Evolutionary conservation across 208 protist species (phyloP).

Genomic region (Lotmaria passim): DNA sequence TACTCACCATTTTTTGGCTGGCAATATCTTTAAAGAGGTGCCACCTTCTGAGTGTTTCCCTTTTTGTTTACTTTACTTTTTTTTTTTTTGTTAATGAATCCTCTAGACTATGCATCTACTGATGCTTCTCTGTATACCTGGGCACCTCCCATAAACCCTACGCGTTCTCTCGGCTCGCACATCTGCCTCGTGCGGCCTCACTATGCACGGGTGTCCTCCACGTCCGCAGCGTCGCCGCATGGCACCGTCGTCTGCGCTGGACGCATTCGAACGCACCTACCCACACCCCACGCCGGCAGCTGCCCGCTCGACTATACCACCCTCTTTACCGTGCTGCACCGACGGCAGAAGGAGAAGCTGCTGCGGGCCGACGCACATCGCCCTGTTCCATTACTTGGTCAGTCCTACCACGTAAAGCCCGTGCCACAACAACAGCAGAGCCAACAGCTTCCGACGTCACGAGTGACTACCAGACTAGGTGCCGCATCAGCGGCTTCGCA

Average conservation of each 20-base stretch:
- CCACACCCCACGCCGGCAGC: conserved; percentile 31
- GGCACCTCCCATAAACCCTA: not conserved
- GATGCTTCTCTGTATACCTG: conserved; percentile 26
- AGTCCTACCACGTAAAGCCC: not conserved
- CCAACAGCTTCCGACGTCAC: too few relatives aligned
- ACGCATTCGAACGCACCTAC: conserved; percentile 18
- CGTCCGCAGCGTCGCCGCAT: not conserved
- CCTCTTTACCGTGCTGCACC: conserved; percentile 29
- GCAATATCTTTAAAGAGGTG: too few relatives aligned
- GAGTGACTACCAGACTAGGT: not conserved
- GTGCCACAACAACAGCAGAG: too few relatives aligned
- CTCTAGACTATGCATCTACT: conserved; percentile 6
- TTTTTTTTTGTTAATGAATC: conserved; percentile 31
- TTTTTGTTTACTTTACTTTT: not conserved
- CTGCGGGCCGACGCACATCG: conserved; percentile 10
- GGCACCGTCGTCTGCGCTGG: conserved; percentile 13
- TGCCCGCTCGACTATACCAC: conserved; percentile 35
- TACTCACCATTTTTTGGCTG: not conserved
- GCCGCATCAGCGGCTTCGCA: conserved; percentile 1
- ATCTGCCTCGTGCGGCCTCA: conserved; percentile 18
- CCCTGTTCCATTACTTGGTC: conserved; percentile 22
- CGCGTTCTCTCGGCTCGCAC: conserved; percentile 18
- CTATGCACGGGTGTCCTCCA: not conserved
- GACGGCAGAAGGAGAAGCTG: conserved; percentile 22
- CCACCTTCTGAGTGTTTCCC: too few relatives aligned